Base-by-base conservation (phyloP, 192 early-diverging fungal species). In the Coemansia sp. region DNA sequence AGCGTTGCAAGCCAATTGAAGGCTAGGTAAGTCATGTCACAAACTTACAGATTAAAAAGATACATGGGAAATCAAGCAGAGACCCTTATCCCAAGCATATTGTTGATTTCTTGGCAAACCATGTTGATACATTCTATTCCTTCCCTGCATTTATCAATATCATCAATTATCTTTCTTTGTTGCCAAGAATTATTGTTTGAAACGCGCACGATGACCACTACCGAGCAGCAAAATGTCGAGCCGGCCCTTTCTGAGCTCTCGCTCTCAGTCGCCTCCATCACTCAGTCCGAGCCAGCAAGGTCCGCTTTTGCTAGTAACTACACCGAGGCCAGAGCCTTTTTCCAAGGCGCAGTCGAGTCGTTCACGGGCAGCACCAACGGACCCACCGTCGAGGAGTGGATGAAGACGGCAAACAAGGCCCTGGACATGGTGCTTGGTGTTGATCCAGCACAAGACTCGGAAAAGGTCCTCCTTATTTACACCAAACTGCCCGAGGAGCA, bases 341-440 rank as follows among this genome's bases (percentile, higher is more conserved):
- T 48, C 46, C 46, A 48, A 24, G 22, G 46, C 26, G 46, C 46
- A 48, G 46, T 48, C 11, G 46, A 48, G 26, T 14, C 46, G 15
- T 48, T 48, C 15, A 48, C 46, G 10, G 46, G 46, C 46, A 48
- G 46, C 26, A 48, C 46, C 46, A 48, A 48, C 24, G 46, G 46
- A 0, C 46, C 46, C 46, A 48, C 46, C 26, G 46, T 48, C 12
- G 46, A 48, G 26, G 46, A 48, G 46, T 48, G 46, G 46, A 48
- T 48, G 22, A 48, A 27, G 24, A 48, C 46, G 12, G 46, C 46
- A 27, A 48, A 48, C 46, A 48, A 48, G 26, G 46, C 46, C 19
- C 46, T 48, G 46, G 46, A 48, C 6, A 48, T 48, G 46, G 46
- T 48, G 6, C 46, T 48, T 14, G 46, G 46, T 24, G 46, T 48